Base-by-base conservation (phyloP, 768 basidiomycete genomes). In the Strobilomyces echinocephalus region DNA sequence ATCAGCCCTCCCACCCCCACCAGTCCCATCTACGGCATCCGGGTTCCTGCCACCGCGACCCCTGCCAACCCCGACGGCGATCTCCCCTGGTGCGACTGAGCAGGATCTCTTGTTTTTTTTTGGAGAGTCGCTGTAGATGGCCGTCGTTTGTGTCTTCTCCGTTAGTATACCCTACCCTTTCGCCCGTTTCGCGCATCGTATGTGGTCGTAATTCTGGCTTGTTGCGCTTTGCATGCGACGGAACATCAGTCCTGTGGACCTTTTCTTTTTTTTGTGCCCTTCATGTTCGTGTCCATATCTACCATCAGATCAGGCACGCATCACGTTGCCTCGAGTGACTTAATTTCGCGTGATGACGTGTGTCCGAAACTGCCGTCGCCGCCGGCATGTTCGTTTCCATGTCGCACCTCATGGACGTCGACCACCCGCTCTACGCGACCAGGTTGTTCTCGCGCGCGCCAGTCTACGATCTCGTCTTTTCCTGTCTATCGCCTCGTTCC, bases 1-100 rank as follows among this genome's bases (percentile, higher is more conserved):
- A 59, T 65, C 35, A 74, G 76, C 9, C 84, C 84, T 41, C 68
- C 78, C 15, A 33, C 61, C 16, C 74, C 78, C 24, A 75, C 72
- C 5, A 74, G 74, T 18, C 60, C 60, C 20, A 21, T 60, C 28
- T 56, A 65, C 16, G 49, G 38, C 21, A 50, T 72, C 24, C 30
- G 58, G 41, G 68, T 74, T 15, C 74, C 78, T 16, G 28, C 68
- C 12, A 70, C 70, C 12, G 63, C 72, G 1, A 63, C n/a, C n/a
- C n/a, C n/a, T n/a, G n/a, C n/a, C n/a, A n/a, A n/a, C 20, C 20
- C n/a, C 33, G n/a, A 42, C 16, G 35, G 1, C 1, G 71, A 75
- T 58, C 63, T 80, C 15, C 79, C 79, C 40, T 82, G 56, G 60
- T 83, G 81, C 66, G 79, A 82, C 57, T 76, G 81, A 50, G 31